Evolutionary conservation across 176 grass and related monocot species (phyloP).

Genomic region (Carex kokanica): DNA sequence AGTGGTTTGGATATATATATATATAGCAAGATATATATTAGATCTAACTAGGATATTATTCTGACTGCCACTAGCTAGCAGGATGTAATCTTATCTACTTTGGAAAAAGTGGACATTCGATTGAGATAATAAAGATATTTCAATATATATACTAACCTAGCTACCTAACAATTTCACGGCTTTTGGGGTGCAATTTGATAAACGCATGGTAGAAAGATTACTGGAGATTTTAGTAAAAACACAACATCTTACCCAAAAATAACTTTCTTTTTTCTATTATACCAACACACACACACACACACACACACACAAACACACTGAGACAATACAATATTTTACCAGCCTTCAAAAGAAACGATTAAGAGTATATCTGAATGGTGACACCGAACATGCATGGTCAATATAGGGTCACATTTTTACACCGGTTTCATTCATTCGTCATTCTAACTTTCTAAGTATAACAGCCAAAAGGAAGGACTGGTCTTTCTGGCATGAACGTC

Average conservation of each 20-base stretch:
- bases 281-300: neutral
- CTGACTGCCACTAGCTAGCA: neutral
- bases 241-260: neutral
- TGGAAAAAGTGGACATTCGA: slow-evolving; percentile 1
- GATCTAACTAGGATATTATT: neutral
- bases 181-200: slow-evolving; percentile 16
- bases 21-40: neutral
- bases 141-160: slow-evolving; percentile 14
- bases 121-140: slow-evolving; percentile 7
- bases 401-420: neutral
- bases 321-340: neutral
- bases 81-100: neutral
- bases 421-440: neutral
- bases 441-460: too few relatives aligned
- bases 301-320: neutral
- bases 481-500: slow-evolving; percentile 1
- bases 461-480: neutral
- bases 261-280: neutral
- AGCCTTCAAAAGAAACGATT: neutral
- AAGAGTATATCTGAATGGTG: neutral
- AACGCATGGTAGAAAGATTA: neutral
- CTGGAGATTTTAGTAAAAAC: neutral
- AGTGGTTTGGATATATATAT: neutral
- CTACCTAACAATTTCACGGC: slow-evolving; percentile 11
- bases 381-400: neutral